Percentiles rank a stretch among this genome's conserved stretches.
These are phyloP conservation scores for Phytopythium litorale DNA, from an alignment of 352 stramenopile species.

Conservation along the genomic window DNA sequence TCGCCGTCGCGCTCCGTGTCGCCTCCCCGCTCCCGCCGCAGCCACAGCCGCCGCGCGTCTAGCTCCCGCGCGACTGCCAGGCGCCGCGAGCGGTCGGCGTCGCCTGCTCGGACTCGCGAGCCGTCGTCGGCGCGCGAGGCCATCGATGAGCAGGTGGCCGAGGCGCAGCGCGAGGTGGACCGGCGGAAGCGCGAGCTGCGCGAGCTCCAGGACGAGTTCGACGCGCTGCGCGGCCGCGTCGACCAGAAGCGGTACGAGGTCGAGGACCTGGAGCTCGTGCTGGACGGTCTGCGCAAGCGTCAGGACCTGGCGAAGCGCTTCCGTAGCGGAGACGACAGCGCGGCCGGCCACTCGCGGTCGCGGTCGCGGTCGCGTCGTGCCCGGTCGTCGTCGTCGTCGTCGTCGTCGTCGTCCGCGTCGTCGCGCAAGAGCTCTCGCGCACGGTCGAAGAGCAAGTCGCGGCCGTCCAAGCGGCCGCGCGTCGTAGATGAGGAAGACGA, in stretches of 20 bases:
- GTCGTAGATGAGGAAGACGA: slow-evolving; percentile 72
- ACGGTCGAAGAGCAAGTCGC: slow-evolving; percentile 28
- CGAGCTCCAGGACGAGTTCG: slow-evolving; percentile 51
- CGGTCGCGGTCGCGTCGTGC: background rate
- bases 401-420: background rate
- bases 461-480: slow-evolving; percentile 44
- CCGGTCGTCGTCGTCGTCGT: slow-evolving; percentile 1
- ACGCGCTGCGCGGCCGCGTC: slow-evolving; percentile 32
- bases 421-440: slow-evolving; percentile 3
- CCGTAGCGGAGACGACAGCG: background rate
- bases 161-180: slow-evolving; percentile 7
- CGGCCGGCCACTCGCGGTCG: background rate
- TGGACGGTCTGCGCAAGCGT: slow-evolving; percentile 60
- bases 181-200: slow-evolving; percentile 22
- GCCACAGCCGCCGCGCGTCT: background rate
- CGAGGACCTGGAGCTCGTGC: slow-evolving; percentile 55
- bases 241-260: slow-evolving; percentile 61
- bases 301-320: slow-evolving; percentile 37
- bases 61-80: slow-evolving; percentile 4
- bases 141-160: slow-evolving; percentile 1
- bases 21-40: background rate
- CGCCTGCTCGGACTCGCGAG: background rate
- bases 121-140: background rate
- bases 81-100: slow-evolving; percentile 17
- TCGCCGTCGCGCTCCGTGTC: background rate